These are phyloP conservation scores for Termitomyces sp. DNA, from an alignment of 768 basidiomycete species.

Conservation along the genomic window DNA sequence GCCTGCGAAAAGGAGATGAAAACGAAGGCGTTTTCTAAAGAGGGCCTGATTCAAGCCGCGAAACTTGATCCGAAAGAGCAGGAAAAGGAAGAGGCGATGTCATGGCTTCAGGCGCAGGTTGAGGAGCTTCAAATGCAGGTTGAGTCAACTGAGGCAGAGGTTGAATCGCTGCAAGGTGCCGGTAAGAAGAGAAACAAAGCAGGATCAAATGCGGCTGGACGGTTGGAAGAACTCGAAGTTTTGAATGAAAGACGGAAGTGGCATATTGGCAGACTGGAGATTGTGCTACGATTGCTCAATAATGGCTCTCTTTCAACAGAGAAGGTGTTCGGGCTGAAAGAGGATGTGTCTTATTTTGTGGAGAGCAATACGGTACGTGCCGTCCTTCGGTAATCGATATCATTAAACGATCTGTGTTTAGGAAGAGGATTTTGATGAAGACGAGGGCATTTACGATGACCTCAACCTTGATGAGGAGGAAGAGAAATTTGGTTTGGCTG, in stretches of 20 bases:
- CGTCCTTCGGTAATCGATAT: not conserved
- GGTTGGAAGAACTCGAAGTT: conserved; percentile 78
- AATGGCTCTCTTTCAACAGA: conserved; percentile 88
- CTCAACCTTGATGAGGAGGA: conserved; percentile 97
- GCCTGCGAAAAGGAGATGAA: conserved; percentile 99
- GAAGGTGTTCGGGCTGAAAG: conserved; percentile 76
- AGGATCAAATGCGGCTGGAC: conserved; percentile 57
- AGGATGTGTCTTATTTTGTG: conserved; percentile 95
- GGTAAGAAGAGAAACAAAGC: conserved; percentile 85
- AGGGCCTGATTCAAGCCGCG: conserved; percentile 90
- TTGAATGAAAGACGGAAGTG: conserved; percentile 93
- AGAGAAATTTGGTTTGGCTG: conserved; percentile 79
- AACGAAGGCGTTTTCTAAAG: conserved; percentile 99
- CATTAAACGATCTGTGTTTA: conserved; percentile 30
- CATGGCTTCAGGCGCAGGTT: conserved; percentile 85
- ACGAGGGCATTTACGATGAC: conserved; percentile 96
- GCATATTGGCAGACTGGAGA: conserved; percentile 90
- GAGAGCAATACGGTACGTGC: conserved; percentile 87
- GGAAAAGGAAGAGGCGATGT: conserved; percentile 85
- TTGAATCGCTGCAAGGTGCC: conserved; percentile 75
- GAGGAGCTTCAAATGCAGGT: conserved; percentile 93
- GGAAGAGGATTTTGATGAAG: conserved; percentile 98
- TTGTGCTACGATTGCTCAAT: conserved; percentile 88
- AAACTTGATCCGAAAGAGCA: conserved; percentile 97
- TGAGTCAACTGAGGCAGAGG: conserved; percentile 91